These are phyloP conservation scores for Exserohilum rostratum DNA, from an alignment of 2,329 filamentous ascomycete species.

Conservation along the genomic window DNA sequence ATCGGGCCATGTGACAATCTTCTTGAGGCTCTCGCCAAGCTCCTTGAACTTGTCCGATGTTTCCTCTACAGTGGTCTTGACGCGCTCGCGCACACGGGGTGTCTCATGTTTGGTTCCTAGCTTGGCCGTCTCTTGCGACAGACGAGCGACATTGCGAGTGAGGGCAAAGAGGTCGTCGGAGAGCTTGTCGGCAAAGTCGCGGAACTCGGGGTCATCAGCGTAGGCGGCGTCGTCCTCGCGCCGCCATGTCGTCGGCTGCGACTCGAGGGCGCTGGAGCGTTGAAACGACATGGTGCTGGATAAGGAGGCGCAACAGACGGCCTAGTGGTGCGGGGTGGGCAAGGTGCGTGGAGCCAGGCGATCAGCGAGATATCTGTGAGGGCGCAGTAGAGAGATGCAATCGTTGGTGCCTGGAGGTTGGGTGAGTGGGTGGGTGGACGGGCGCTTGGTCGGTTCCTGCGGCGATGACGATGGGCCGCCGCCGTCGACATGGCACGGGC, in stretches of 20 bases:
- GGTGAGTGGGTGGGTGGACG: too few species aligned
- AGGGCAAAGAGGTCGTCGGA: constrained; percentile 89
- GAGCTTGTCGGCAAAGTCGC: constrained; percentile 78
- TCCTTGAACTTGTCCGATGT: constrained; percentile 86
- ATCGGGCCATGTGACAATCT: constrained; percentile 73
- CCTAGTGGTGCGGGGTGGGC: too few species aligned
- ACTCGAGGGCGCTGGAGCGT: constrained; percentile 81
- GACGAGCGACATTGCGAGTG: constrained; percentile 83
- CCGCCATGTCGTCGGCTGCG: constrained; percentile 72
- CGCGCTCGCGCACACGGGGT: constrained; percentile 85
- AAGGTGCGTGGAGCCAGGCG: constrained; percentile 6
- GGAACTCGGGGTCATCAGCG: constrained; percentile 91
- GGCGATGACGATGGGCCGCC: constrained; percentile 34
- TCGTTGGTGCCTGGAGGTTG: constrained; percentile 36
- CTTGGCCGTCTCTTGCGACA: constrained; percentile 82
- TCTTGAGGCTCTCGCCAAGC: constrained; percentile 92
- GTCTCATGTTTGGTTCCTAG: constrained; percentile 92
- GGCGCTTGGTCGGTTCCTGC: constrained; percentile 23
- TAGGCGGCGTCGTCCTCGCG: constrained; percentile 76
- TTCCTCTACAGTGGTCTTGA: constrained; percentile 86
- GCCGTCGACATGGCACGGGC: constrained; percentile 22
- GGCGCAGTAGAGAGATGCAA: constrained; percentile 17
- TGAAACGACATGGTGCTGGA: constrained; percentile 80
- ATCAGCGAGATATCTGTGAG: constrained; percentile 4
- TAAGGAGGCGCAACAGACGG: background rate